Evolutionary conservation across 2,329 filamentous ascomycete genomes (phyloP).

Genomic region (Chaetomium strumarium): DNA sequence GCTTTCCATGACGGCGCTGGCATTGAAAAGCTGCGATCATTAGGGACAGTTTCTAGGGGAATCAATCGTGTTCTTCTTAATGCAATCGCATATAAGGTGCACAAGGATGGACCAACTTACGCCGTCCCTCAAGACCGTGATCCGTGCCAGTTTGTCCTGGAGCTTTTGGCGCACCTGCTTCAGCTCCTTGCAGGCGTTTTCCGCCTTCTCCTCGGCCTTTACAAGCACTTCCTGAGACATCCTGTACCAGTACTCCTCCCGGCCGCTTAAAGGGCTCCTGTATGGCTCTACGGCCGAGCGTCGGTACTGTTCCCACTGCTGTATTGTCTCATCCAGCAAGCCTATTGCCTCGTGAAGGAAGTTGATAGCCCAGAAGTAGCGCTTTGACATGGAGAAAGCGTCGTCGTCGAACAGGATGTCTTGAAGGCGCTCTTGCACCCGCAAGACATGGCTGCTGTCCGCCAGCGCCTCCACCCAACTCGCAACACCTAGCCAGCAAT

Average conservation of each 20-base stretch:
- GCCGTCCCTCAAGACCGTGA: constrained; percentile 2
- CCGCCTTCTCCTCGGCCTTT: background rate
- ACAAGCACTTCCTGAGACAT: background rate
- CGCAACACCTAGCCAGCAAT: background rate
- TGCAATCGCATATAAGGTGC: background rate
- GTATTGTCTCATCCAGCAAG: background rate
- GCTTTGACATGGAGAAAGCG: constrained; percentile 3
- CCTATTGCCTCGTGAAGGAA: background rate
- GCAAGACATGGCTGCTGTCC: background rate
- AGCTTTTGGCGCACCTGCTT: background rate
- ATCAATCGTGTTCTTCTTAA: background rate
- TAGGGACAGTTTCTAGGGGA: background rate
- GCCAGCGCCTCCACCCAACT: background rate
- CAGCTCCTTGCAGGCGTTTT: background rate
- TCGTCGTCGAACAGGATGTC: constrained; percentile 4
- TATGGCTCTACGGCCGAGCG: background rate
- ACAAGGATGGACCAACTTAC: background rate
- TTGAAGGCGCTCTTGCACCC: background rate
- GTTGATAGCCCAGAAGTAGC: constrained; percentile 2
- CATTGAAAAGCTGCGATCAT: constrained; percentile 4
- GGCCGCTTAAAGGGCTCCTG: background rate
- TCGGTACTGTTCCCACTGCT: background rate
- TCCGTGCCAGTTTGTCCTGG: background rate
- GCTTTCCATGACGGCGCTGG: constrained; percentile 6
- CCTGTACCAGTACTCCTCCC: background rate